These are phyloP conservation scores for Salisapilia sapeloensis DNA, from an alignment of 352 stramenopile species.

Conservation along the genomic window DNA sequence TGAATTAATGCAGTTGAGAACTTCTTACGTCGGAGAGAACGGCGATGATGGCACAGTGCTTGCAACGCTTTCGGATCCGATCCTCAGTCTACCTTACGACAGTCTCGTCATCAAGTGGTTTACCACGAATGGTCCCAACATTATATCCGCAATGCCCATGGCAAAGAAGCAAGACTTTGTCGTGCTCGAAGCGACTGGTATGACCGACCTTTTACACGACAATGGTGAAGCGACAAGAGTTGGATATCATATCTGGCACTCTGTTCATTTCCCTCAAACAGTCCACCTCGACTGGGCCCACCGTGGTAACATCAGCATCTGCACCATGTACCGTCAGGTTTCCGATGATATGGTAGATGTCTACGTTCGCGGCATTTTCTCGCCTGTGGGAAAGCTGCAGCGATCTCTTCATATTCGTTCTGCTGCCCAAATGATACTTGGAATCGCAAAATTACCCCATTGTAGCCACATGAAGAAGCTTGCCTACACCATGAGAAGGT, in stretches of 20 bases:
- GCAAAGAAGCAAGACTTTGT: conserved; percentile 24
- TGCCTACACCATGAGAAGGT: no score
- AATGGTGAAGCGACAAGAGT: conserved; percentile 15
- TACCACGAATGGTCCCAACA: no score
- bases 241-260: conserved; percentile 21
- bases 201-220: conserved; percentile 10
- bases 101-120: conserved; percentile 18
- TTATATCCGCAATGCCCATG: no score
- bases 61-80: conserved; percentile 9
- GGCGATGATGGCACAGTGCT: conserved; percentile 11
- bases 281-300: conserved; percentile 11
- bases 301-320: conserved; percentile 11
- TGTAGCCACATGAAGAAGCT: conserved; percentile 55
- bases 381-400: conserved; percentile 17
- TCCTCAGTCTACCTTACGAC: conserved; percentile 6
- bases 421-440: conserved; percentile 14
- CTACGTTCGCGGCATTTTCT: conserved; percentile 16
- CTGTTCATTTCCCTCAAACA: conserved; percentile 14
- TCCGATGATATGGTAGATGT: conserved; percentile 13
- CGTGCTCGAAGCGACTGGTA: conserved; percentile 17
- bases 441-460: conserved; percentile 12
- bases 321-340: conserved; percentile 13
- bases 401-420: conserved; percentile 15
- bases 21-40: conserved; percentile 12
- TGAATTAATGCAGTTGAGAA: conserved; percentile 17